phyloP scores from a whole-genome alignment of 2,329 filamentous ascomycete species.

The Colletotrichum filicis region DNA sequence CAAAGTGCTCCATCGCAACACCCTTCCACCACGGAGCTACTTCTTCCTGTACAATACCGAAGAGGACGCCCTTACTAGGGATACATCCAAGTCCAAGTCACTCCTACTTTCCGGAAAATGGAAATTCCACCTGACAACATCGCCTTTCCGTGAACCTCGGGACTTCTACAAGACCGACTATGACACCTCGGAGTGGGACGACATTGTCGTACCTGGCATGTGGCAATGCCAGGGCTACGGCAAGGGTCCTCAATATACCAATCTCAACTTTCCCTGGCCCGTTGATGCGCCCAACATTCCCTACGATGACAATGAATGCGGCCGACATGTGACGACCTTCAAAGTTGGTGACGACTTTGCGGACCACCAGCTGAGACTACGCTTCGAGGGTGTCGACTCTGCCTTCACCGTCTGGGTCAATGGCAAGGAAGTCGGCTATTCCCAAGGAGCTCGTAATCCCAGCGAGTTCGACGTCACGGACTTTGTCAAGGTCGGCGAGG shows the following conservation, averaged over 20 bases:
- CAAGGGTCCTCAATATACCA: conserved; percentile 74
- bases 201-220: conserved; percentile 72
- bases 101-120: conserved; percentile 63
- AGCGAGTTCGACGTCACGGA: conserved; percentile 77
- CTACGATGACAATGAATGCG: conserved; percentile 72
- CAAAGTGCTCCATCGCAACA: conserved; percentile 65
- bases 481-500: conserved; percentile 52
- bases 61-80: conserved; percentile 57
- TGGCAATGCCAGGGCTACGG: conserved; percentile 79
- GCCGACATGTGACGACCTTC: conserved; percentile 71
- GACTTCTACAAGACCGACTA: conserved; percentile 51
- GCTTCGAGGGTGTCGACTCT: conserved; percentile 81
- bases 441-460: conserved; percentile 77
- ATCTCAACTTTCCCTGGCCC: conserved; percentile 74
- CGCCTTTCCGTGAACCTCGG: conserved; percentile 57
- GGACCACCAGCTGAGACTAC: conserved; percentile 69
- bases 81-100: conserved; percentile 51
- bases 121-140: conserved; percentile 61
- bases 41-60: conserved; percentile 64
- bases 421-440: conserved; percentile 74
- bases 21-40: conserved; percentile 63
- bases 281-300: conserved; percentile 74
- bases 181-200: conserved; percentile 54
- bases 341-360: conserved; percentile 57
- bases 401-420: conserved; percentile 80